These are phyloP conservation scores for Pythium aristosporum DNA, from an alignment of 352 stramenopile species.

Conservation along the genomic window DNA sequence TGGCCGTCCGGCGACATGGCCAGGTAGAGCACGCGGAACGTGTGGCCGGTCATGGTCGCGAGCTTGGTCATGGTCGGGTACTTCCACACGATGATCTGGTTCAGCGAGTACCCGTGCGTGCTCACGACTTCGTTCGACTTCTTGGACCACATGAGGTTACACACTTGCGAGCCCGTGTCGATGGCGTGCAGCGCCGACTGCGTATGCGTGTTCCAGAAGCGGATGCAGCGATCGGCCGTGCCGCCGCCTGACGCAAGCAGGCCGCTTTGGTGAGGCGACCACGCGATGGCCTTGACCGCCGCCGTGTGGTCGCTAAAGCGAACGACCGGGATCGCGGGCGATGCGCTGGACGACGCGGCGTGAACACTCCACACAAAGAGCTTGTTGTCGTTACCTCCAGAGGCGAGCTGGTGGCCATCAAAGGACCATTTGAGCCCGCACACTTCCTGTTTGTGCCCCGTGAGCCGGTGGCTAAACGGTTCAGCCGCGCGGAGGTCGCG, in stretches of 20 bases:
- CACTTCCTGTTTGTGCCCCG: constrained; percentile 86
- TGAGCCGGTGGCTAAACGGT: constrained; percentile 53
- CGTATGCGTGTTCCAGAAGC: constrained; percentile 97
- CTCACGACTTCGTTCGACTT: constrained; percentile 98
- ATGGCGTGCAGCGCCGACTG: constrained; percentile 88
- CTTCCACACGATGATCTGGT: constrained; percentile 98
- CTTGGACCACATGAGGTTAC: constrained; percentile 97
- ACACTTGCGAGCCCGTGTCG: constrained; percentile 96
- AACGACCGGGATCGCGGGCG: constrained; percentile 60
- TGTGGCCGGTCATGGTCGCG: constrained; percentile 95
- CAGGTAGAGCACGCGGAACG: constrained; percentile 95
- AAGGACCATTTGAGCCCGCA: constrained; percentile 97
- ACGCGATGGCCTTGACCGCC: constrained; percentile 97
- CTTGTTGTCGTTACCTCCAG: constrained; percentile 98
- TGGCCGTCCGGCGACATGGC: constrained; percentile 96
- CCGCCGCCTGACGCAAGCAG: constrained; percentile 94
- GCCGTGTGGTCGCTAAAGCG: constrained; percentile 95
- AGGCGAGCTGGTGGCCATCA: constrained; percentile 89
- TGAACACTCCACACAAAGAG: constrained; percentile 95
- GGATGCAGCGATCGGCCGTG: constrained; percentile 96
- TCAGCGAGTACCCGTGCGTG: constrained; percentile 98
- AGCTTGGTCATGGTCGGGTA: constrained; percentile 97
- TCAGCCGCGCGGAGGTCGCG: constrained; percentile 86
- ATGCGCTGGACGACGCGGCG: constrained; percentile 30
- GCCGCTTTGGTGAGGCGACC: constrained; percentile 95